Base-by-base conservation (phyloP, 1,284 basidiomycete genomes). In the Austropuccinia psidii region DNA sequence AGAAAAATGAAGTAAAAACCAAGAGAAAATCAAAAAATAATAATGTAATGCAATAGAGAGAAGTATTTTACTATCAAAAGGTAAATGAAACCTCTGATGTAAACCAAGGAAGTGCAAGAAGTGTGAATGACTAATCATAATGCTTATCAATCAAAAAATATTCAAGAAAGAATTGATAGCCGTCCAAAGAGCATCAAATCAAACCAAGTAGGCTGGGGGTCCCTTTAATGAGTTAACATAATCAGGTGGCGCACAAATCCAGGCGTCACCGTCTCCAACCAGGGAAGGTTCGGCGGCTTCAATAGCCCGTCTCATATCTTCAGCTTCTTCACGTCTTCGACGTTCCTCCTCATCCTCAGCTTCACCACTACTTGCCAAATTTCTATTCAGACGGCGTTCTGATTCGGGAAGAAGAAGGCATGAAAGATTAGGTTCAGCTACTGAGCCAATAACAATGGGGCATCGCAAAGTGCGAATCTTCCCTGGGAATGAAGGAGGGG, bases 391-490 rank as follows among this genome's bases (percentile, higher is more conserved):
- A 45, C 68, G 54, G 1, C 68, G 55, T n/a, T 72, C 68, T 24
- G 68, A 29, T 33, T 72, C 68, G 33, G 67, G 57, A 9, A 50
- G n/a, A 8, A 72, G 27, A 4, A 72, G 33, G 29, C 68, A 72
- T 19, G 68, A 57, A 1, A 72, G 39, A 24, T 43, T 61, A 57
- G 83, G 83, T 74, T 83, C 83, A 15, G 81, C 79, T 35, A 83
- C 83, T 7, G 80, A 81, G 1, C 83, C 83, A 69, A 83, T 79
- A 21, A 81, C 79, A 76, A 83, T 77, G 0, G 82, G 82, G 37
- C 83, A 75, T n/a, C 81, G 77, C 8, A 83, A 77, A 27, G 81
- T 80, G 41, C 81, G 77, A 24, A 80, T 60, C 74, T 78, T 78
- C 60, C 77, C 79, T 4, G 79, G 79, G 76, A 80, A 79, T 33